A percentile compares a stretch with the other conserved stretches of the same genome.
These are phyloP conservation scores for Desmodesmus armatus DNA, from an alignment of 139 green algal genomes.

Conservation along the genomic window DNA sequence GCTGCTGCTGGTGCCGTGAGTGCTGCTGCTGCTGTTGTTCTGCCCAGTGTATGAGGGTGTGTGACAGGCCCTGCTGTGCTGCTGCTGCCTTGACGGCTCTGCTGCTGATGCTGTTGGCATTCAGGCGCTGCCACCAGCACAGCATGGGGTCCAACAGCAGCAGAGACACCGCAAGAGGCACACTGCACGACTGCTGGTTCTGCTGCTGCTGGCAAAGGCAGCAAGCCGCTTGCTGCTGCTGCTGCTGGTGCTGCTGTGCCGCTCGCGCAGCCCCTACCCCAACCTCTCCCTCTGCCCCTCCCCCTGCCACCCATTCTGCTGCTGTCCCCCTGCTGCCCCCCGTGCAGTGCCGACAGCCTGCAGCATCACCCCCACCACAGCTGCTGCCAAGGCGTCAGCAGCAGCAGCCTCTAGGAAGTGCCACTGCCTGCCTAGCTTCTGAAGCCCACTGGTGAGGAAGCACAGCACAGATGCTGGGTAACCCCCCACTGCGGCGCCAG, in stretches of 20 bases:
- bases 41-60: too few species aligned
- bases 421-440: constrained; percentile 17
- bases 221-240: background rate
- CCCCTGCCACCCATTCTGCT: too few species aligned
- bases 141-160: background rate
- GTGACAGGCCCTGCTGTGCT: background rate
- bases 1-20: too few species aligned
- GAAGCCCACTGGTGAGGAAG: background rate
- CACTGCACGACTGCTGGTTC: background rate
- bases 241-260: background rate
- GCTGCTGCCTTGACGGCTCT: background rate
- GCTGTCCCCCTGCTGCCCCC: background rate
- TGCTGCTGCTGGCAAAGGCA: background rate
- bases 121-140: background rate
- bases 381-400: background rate
- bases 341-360: background rate
- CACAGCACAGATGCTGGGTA: background rate
- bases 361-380: too few species aligned
- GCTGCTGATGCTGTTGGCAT: constrained; percentile 6
- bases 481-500: too few species aligned
- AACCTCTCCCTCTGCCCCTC: too few species aligned
- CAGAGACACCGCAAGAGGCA: background rate
- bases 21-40: too few species aligned
- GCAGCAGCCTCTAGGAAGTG: background rate
- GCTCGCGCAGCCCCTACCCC: too few species aligned